Evolutionary conservation across 495 filamentous ascomycete species (phyloP).

Genomic region (Durotheca rogersii): DNA sequence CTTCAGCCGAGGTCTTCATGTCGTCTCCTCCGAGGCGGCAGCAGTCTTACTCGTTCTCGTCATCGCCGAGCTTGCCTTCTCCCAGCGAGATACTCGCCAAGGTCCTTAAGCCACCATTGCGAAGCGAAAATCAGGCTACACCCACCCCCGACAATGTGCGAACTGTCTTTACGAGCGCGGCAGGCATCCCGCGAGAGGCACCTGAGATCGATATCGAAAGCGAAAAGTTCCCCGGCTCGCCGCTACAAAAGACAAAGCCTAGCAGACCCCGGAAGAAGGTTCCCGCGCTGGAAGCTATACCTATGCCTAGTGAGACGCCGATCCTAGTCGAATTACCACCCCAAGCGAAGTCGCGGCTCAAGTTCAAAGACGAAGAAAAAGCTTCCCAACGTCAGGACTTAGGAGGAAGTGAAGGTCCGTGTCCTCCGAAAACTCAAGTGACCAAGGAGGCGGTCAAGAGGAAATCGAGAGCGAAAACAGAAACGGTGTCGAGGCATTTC

Average conservation of each 20-base stretch:
- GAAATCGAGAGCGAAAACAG: slow-evolving; percentile 25
- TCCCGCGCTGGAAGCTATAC: background rate
- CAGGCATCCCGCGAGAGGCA: slow-evolving; percentile 35
- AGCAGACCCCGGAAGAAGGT: slow-evolving; percentile 20
- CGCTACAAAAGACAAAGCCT: slow-evolving; percentile 22
- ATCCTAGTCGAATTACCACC: slow-evolving; percentile 26
- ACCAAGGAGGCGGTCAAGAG: slow-evolving; percentile 37
- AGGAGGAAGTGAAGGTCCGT: slow-evolving; percentile 35
- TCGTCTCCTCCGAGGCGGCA: slow-evolving; percentile 40
- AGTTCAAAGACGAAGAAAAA: slow-evolving; percentile 32
- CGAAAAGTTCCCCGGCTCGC: slow-evolving; percentile 25
- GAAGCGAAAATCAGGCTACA: slow-evolving; percentile 36
- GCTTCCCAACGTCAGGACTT: too few species aligned
- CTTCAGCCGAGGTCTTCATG: slow-evolving; percentile 36
- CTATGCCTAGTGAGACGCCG: slow-evolving; percentile 1
- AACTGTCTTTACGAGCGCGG: slow-evolving; percentile 45
- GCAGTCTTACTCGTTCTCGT: slow-evolving; percentile 39
- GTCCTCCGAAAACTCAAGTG: slow-evolving; percentile 36
- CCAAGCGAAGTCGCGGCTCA: slow-evolving; percentile 40
- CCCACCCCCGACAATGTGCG: slow-evolving; percentile 37
- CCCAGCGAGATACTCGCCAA: slow-evolving; percentile 43
- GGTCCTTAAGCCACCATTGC: slow-evolving; percentile 30
- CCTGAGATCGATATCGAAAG: slow-evolving; percentile 36
- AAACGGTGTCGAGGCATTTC: slow-evolving; percentile 43
- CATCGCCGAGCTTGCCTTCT: slow-evolving; percentile 49